Conservation (phyloP, 345 rosid species). For the Carallia brachiata region DNA sequence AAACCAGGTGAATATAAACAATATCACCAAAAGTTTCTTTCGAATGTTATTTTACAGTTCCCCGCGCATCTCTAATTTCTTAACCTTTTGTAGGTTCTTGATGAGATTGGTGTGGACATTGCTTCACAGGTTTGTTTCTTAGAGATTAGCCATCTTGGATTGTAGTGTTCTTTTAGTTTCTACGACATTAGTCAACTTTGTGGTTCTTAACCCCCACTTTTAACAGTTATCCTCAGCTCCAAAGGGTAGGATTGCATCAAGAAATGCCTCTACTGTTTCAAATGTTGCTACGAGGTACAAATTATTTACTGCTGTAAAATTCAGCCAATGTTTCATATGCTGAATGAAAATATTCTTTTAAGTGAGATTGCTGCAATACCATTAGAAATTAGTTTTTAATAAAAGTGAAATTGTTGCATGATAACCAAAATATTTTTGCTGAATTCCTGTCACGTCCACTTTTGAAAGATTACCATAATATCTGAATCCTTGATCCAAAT, state of each 20-base stretch:
- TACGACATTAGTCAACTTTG: not conserved
- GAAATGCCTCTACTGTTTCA: constrained; percentile 39
- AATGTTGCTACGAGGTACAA: constrained; percentile 42
- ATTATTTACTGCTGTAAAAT: not conserved
- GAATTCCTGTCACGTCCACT: too few relatives aligned
- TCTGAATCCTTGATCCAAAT: too few relatives aligned
- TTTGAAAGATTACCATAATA: too few relatives aligned
- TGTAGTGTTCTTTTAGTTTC: not conserved
- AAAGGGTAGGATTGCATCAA: constrained; percentile 79
- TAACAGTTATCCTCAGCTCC: constrained; percentile 94
- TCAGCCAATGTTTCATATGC: not conserved
- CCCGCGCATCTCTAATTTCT: constrained; percentile 17
- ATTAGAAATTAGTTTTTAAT: too few relatives aligned
- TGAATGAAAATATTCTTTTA: too few relatives aligned
- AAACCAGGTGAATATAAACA: constrained; percentile 55
- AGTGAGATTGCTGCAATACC: too few relatives aligned
- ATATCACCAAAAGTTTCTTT: constrained; percentile 1
- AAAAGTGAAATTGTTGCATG: too few relatives aligned
- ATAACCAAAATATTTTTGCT: too few relatives aligned
- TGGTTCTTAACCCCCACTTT: not conserved
- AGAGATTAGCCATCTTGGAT: not conserved
- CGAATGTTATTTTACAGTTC: not conserved
- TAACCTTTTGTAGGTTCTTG: constrained; percentile 65
- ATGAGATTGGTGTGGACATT: constrained; percentile 95
- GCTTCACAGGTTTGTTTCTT: constrained; percentile 81